Evolutionary conservation across 768 basidiomycete species (phyloP), one percentile per base, ranked within the genome.

Genomic region (Xerocomellus chrysenteron): DNA sequence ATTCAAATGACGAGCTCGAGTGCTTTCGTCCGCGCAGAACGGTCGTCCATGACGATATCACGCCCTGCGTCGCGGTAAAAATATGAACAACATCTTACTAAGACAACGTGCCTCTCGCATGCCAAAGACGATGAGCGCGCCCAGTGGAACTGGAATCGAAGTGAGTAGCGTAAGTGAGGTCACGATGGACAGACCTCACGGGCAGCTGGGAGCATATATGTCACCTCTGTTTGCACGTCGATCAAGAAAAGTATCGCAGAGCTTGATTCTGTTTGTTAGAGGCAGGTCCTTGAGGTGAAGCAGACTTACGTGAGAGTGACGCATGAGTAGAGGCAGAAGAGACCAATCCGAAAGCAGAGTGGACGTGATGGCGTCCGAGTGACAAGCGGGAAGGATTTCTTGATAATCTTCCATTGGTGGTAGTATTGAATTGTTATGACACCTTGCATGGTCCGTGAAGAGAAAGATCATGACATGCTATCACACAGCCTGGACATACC

Each of bases 141-240:
- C 74, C 17, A 84, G 63, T 0, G 84, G 83, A 24, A 85, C 82
- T 83, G 53, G 12, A 54, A 50, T 11, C 53, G 7, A 48, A 53
- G 28, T 63, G 45, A 62, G 56, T 19, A 21, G 14, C 10, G 37
- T 8, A 12, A 42, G 16, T n/a, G 32, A 32, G 5, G 17, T 47
- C 42, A 21, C 2, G 60, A 37, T 41, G 44, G 48, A 24, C 14
- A 42, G 41, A 47, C 56, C 80, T 64, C 55, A 84, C 83, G 58
- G 14, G 78, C 72, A 32, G 83, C 83, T 50, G 80, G 78, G 14
- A 80, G 67, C 72, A 84, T 75, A 61, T 78, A 80, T 35, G 77
- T 71, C 62, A 76, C 77, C 4, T 70, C 58, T 19, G 64, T 54
- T 36, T 53, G 51, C 32, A 52, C 21, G n/a, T 63, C 50, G 24